Percentiles rank a stretch among this genome's conserved stretches.
phyloP scores from a whole-genome alignment of 257 asterid species.

The Salvia splendens region DNA sequence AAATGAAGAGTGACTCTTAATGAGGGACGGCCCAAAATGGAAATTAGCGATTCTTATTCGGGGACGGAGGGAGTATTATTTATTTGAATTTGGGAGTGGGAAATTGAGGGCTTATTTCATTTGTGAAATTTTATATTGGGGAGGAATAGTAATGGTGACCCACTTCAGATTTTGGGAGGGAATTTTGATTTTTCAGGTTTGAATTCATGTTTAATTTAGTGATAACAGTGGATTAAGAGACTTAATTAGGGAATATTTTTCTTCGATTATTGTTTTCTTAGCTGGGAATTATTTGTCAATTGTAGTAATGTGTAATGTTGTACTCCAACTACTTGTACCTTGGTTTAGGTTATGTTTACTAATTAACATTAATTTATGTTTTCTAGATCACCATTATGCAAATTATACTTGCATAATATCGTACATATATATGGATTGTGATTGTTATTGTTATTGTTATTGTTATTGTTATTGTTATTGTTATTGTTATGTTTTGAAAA shows the following conservation, averaged over 20 bases:
- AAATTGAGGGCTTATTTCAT: neutral
- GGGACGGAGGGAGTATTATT: no score
- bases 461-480: no score
- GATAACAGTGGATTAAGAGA: neutral
- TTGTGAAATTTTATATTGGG: constrained; percentile 7
- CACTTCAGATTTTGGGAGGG: constrained; percentile 55
- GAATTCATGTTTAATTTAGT: neutral
- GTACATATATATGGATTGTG: no score
- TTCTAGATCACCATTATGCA: no score
- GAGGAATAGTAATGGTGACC: constrained; percentile 37
- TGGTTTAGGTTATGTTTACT: no score
- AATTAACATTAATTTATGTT: no score
- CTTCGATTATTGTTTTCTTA: constrained; percentile 5
- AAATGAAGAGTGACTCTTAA: no score
- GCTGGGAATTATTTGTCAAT: constrained; percentile 11
- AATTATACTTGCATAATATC: no score
- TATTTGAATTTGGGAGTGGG: neutral
- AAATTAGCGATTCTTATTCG: no score
- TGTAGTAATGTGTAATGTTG: neutral
- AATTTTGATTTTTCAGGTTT: constrained; percentile 17
- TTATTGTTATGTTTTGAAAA: no score
- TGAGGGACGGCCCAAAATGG: no score
- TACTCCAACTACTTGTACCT: neutral
- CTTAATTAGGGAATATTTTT: neutral
- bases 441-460: no score